Percentiles rank a stretch among this genome's conserved stretches.
These are phyloP conservation scores for Theileria annulata DNA, from an alignment of 169 alveolate species.

Conservation along the genomic window DNA sequence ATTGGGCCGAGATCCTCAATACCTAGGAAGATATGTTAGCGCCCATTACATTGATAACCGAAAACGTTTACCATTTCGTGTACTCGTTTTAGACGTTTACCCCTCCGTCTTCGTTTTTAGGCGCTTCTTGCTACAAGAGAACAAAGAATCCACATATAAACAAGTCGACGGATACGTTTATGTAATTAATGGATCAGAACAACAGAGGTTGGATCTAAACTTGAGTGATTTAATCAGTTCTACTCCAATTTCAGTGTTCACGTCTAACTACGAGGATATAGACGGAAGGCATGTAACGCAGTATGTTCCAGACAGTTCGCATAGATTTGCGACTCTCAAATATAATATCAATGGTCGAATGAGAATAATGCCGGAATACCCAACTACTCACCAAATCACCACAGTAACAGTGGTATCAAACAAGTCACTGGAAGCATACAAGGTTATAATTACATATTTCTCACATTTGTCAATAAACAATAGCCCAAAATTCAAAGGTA, in stretches of 20 bases:
- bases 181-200: neutral
- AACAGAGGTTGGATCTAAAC: neutral
- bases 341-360: neutral
- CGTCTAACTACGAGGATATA: slow-evolving; percentile 3
- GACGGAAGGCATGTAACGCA: slow-evolving; percentile 4
- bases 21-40: slow-evolving; percentile 11
- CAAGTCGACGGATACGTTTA: neutral
- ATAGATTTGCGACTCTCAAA: neutral
- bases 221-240: neutral
- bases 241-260: neutral
- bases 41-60: slow-evolving; percentile 3
- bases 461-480: neutral
- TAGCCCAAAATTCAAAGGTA: neutral
- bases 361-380: neutral
- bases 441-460: neutral
- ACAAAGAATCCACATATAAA: neutral
- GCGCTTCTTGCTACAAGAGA: neutral
- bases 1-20: neutral
- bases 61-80: slow-evolving; percentile 4
- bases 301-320: neutral
- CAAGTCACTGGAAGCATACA: neutral
- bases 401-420: neutral
- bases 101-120: neutral
- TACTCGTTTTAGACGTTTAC: slow-evolving; percentile 14
- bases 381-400: neutral